A percentile compares a stretch with the other conserved stretches of the same genome.
Evolutionary conservation across 768 basidiomycete species (phyloP).

Genomic region (Lentinula boryana): DNA sequence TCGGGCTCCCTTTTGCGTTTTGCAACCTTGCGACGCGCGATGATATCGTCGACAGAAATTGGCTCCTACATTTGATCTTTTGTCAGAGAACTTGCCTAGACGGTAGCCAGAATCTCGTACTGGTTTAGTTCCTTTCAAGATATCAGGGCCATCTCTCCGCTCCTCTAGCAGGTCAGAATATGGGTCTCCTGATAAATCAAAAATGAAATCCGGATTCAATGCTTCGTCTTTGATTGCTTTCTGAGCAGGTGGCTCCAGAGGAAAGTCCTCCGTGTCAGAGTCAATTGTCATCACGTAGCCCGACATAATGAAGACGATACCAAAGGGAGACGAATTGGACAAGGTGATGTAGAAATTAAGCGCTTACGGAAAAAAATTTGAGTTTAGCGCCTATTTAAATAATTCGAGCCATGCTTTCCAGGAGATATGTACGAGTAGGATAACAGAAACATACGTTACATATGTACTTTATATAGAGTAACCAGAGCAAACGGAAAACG

Average conservation of each 20-base stretch:
- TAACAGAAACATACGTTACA: not conserved
- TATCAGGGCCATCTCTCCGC: conserved; percentile 38
- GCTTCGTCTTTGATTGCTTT: conserved; percentile 38
- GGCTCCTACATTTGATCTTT: conserved; percentile 40
- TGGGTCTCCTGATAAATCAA: conserved; percentile 72
- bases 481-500: not conserved
- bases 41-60: conserved; percentile 91
- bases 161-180: conserved; percentile 49
- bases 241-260: conserved; percentile 11
- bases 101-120: conserved; percentile 29
- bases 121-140: conserved; percentile 56
- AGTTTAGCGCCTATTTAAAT: not conserved
- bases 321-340: no score
- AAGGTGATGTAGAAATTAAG: not conserved
- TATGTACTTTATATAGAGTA: not conserved
- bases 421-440: not conserved
- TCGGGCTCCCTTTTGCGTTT: conserved; percentile 62
- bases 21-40: conserved; percentile 59
- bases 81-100: conserved; percentile 3
- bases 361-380: not conserved
- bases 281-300: conserved; percentile 85
- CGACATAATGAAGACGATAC: conserved; percentile 21
- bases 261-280: conserved; percentile 64
- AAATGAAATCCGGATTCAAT: conserved; percentile 78
- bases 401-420: not conserved